Evolutionary conservation across 768 basidiomycete species (phyloP).

Genomic region (Lactifluus subvellereus): DNA sequence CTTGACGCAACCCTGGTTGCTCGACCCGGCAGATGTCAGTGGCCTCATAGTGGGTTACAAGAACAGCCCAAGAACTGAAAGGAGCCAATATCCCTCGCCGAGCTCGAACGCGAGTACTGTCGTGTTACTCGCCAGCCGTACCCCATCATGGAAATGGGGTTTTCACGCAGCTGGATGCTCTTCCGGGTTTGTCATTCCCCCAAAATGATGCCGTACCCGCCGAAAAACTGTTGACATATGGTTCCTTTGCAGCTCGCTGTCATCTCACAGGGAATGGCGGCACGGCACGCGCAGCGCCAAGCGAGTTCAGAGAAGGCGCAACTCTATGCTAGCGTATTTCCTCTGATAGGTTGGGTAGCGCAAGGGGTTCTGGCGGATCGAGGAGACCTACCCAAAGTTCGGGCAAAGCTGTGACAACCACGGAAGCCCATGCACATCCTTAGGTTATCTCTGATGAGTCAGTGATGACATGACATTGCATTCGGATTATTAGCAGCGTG

Average conservation of each 20-base stretch:
- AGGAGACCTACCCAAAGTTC: constrained; percentile 32
- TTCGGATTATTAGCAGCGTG: background rate
- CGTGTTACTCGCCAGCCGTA: constrained; percentile 56
- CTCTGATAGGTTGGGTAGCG: constrained; percentile 59
- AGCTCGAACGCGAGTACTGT: constrained; percentile 80
- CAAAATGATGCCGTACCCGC: constrained; percentile 1
- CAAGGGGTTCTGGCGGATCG: constrained; percentile 51
- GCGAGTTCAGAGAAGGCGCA: constrained; percentile 80
- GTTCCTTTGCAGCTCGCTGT: constrained; percentile 52
- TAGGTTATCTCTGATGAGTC: background rate
- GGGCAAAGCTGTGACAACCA: constrained; percentile 28
- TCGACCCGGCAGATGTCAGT: constrained; percentile 42
- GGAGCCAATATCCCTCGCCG: constrained; percentile 60
- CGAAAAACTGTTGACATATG: constrained; percentile 8
- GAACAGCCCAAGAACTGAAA: constrained; percentile 39
- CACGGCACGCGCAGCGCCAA: constrained; percentile 76
- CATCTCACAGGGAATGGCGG: constrained; percentile 88
- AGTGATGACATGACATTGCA: background rate
- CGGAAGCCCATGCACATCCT: background rate
- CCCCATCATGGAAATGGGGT: constrained; percentile 74
- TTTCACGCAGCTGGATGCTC: constrained; percentile 80
- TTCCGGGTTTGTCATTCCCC: constrained; percentile 52
- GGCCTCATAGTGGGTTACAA: constrained; percentile 43
- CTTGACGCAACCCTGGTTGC: constrained; percentile 77
- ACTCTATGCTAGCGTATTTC: constrained; percentile 43